Percentiles rank a stretch among this genome's conserved stretches.
These are phyloP conservation scores for Xylariaceae sp. DNA, from an alignment of 2,329 filamentous ascomycete genomes.

Conservation along the genomic window DNA sequence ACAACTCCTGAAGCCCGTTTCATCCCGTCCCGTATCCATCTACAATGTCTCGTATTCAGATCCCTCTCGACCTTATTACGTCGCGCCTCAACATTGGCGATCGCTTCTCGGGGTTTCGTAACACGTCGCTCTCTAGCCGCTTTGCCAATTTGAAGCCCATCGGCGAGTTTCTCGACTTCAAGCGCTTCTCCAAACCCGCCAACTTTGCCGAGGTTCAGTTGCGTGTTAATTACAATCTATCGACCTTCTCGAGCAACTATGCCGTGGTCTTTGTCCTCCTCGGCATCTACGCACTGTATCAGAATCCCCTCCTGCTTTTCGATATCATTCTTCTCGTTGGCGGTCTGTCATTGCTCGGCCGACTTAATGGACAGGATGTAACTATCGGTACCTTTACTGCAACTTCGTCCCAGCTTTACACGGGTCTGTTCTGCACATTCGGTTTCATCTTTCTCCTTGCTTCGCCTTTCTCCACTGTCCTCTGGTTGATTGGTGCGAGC, in stretches of 20 bases:
- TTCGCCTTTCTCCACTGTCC: constrained; percentile 81
- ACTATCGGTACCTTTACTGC: constrained; percentile 83
- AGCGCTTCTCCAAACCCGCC: constrained; percentile 91
- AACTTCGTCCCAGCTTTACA: constrained; percentile 93
- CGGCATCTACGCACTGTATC: constrained; percentile 92
- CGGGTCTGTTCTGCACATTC: constrained; percentile 79
- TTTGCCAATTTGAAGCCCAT: constrained; percentile 93
- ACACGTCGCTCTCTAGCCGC: constrained; percentile 77
- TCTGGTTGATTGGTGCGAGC: constrained; percentile 96
- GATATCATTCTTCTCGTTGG: constrained; percentile 87
- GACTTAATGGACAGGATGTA: constrained; percentile 86
- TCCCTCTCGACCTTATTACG: constrained; percentile 89
- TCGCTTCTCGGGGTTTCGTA: constrained; percentile 83
- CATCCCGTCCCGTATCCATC: constrained; percentile 6
- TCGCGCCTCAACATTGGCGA: constrained; percentile 86
- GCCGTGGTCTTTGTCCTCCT: constrained; percentile 92
- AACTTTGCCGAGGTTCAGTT: constrained; percentile 92
- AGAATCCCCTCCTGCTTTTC: constrained; percentile 85
- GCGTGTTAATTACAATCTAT: constrained; percentile 94
- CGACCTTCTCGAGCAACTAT: constrained; percentile 99
- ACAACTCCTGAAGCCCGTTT: constrained; percentile 1
- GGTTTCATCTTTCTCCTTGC: constrained; percentile 86
- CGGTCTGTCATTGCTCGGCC: constrained; percentile 91
- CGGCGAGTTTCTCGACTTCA: constrained; percentile 94
- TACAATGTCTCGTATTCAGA: constrained; percentile 85